Evolutionary conservation across 495 filamentous ascomycete genomes (phyloP), one percentile per base, ranked within the genome.

Genomic region (Neurospora tetraspora): DNA sequence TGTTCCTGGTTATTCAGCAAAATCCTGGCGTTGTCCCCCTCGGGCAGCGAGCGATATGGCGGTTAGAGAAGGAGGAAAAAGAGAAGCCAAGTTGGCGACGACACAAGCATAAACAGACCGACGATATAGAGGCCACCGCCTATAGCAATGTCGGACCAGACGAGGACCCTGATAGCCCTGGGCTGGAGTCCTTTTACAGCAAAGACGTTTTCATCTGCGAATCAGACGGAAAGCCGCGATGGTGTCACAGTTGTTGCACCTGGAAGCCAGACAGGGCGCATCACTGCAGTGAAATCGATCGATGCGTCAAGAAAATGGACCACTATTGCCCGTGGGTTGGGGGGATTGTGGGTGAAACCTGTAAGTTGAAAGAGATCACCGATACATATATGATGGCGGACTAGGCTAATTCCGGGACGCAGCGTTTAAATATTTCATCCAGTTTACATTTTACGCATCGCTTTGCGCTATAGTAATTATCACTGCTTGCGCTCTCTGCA

Each of bases 251-350:
- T 69, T 98, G 94, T 80, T 86, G 85, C 70, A 91, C 89, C 73
- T 97, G 91, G 87, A 97, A 97, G 78, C 88, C 90, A 5, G 94
- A 97, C 76, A 85, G 94, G 37, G 86, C 91, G 3, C 94, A 97
- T 75, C 94, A 98, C 80, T 94, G 91, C 78, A 90, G 90, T 53
- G 91, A 96, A 76, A 82, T 94, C 14, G 89, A 89, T 65, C 85
- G 94, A 39, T 98, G 94, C 80, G 90, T 95, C 38, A 83, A 84
- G 39, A 95, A 93, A 76, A 95, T 97, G 91, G 94, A 98, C 75
- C 94, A 98, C 79, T 97, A 93, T 76, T 98, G 94, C 80, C 94
- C 94, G 1, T 98, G 94, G 93, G 94, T 96, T 70, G 94, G 94
- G 31, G 94, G 94, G 20, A 90, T 96, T 70, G 89, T 98, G 11